Base-by-base conservation (phyloP, 2,329 filamentous ascomycete species). In the Ascocoryne sarcoides region DNA sequence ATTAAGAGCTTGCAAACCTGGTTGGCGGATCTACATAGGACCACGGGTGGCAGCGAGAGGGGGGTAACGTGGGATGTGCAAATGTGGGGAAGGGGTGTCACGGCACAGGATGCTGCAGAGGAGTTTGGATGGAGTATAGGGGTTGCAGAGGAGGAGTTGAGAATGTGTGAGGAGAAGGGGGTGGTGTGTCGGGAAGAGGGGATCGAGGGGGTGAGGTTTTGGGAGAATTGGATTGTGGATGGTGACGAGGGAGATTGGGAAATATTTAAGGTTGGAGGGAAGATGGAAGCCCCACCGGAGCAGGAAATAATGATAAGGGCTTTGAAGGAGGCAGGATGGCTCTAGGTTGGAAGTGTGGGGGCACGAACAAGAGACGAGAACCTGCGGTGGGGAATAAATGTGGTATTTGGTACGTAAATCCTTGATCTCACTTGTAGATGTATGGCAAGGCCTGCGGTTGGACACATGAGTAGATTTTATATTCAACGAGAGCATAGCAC, bases 41-140 rank as follows among this genome's bases (percentile, higher is more conserved):
- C 78, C 36, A 74, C 78, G 4, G 80, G 81, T 0, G 7, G 7
- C 12, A 7, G 7, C 7, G 71, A 77, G 1, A 68, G 67, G n/a
- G 73, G 82, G 3, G 70, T 81, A 23, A 53, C 70, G 0, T 92
- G 84, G 84, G 81, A 93, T 54, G 86, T 82, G 82, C 70, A 69
- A 34, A 55, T 68, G 30, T 95, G 87, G 60, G 89, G 92, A 0
- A 75, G 81, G 41, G 88, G 92, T 8, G 80, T 96, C 19, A 95
- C 88, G 10, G 87, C 88, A 2, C 85, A 92, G 57, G 89, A 96
- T 57, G 77, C 79, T 0, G 92, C 92, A 0, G 85, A 93, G 61
- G 71, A 78, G 36, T 98, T 98, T 62, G 86, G 89, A 4, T 98
- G 92, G 92, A 96, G 92, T 59, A 82, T 98, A 5, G 92, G 92